phyloP scores from a whole-genome alignment of 2,329 filamentous ascomycete genomes.

The Claviceps sp. region DNA sequence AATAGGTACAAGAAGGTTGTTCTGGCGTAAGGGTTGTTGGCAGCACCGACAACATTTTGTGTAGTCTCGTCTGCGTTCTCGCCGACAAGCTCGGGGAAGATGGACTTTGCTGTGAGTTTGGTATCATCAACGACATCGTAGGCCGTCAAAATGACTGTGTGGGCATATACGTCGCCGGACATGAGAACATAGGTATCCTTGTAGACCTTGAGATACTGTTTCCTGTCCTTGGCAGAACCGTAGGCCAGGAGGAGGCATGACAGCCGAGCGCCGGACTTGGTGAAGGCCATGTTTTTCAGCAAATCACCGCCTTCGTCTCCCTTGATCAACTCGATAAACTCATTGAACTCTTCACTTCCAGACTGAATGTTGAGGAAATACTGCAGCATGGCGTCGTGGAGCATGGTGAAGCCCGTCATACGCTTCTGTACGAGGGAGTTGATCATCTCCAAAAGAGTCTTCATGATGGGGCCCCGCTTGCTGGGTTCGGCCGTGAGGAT shows the following conservation, averaged over 20 bases:
- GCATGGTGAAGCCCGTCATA: constrained; percentile 90
- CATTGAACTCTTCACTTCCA: constrained; percentile 68
- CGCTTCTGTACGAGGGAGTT: constrained; percentile 93
- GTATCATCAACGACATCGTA: constrained; percentile 94
- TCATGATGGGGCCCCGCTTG: constrained; percentile 80
- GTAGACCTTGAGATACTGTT: constrained; percentile 75
- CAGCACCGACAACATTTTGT: constrained; percentile 50
- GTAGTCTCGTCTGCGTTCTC: constrained; percentile 50
- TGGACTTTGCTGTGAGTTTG: constrained; percentile 69
- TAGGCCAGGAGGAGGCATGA: constrained; percentile 73
- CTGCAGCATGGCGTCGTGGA: constrained; percentile 96
- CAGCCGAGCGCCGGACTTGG: constrained; percentile 71
- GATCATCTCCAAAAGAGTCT: constrained; percentile 72
- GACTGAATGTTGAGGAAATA: constrained; percentile 74
- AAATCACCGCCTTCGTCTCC: constrained; percentile 83
- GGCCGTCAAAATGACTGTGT: constrained; percentile 69
- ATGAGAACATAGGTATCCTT: constrained; percentile 81
- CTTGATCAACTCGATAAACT: constrained; percentile 83
- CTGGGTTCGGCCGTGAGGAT: constrained; percentile 69
- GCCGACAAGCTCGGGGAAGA: constrained; percentile 76
- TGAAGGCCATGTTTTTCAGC: constrained; percentile 92
- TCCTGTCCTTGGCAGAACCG: constrained; percentile 83
- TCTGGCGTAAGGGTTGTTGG: constrained; percentile 52
- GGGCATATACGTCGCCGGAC: constrained; percentile 66
- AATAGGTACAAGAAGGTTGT: constrained; percentile 71